Evolutionary conservation across 495 filamentous ascomycete species (phyloP).

Genomic region (Entonaema liquescens): DNA sequence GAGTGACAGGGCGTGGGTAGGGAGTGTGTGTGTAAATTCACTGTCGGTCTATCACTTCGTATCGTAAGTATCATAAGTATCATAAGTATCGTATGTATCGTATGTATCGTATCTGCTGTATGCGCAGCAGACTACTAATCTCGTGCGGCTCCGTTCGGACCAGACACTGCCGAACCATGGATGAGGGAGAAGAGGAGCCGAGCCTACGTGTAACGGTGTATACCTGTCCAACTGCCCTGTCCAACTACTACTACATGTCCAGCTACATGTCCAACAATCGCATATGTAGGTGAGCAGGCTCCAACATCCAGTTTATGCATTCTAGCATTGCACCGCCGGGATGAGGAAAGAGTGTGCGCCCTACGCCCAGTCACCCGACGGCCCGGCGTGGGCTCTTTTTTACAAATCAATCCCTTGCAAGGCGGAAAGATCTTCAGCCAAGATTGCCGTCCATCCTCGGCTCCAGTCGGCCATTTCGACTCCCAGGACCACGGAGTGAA

Average conservation of each 20-base stretch:
- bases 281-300: constrained; percentile 17
- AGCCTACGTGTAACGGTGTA: constrained; percentile 36
- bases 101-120: background rate
- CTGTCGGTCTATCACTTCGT: constrained; percentile 16
- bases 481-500: constrained; percentile 1
- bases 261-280: constrained; percentile 7
- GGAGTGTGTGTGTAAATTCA: constrained; percentile 25
- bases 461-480: constrained; percentile 15
- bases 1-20: constrained; percentile 18
- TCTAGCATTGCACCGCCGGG: background rate
- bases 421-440: constrained; percentile 6
- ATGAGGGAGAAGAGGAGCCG: constrained; percentile 29
- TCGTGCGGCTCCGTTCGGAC: constrained; percentile 43
- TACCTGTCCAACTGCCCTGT: constrained; percentile 8
- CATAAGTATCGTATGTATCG: background rate
- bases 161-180: constrained; percentile 35
- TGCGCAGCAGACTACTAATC: constrained; percentile 34
- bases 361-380: constrained; percentile 18
- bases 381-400: constrained; percentile 19
- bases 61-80: background rate
- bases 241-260: constrained; percentile 1
- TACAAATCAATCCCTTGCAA: constrained; percentile 15
- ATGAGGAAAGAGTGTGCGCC: constrained; percentile 29
- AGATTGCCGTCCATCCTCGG: constrained; percentile 13
- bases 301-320: constrained; percentile 1